Percentiles rank a stretch among this genome's conserved stretches.
Conservation (phyloP, 768 basidiomycete genomes). For the Trametes cinnabarina region DNA sequence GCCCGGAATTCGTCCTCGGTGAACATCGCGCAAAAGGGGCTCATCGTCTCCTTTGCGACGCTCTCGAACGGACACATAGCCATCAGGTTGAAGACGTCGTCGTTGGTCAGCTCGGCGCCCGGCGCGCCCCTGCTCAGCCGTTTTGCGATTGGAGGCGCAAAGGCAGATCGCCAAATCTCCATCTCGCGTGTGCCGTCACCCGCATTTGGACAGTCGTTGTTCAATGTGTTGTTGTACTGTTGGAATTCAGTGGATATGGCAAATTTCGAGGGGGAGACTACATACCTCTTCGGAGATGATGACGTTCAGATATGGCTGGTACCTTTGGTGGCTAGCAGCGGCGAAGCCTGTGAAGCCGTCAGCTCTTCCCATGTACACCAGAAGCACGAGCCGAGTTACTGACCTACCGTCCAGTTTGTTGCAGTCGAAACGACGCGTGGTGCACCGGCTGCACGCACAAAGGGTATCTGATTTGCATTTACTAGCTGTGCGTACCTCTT, state of each 20-base stretch:
- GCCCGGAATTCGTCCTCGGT: constrained; percentile 55
- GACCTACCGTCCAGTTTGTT: constrained; percentile 67
- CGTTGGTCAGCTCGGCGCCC: constrained; percentile 54
- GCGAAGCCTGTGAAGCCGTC: constrained; percentile 65
- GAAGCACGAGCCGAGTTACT: too few relatives aligned
- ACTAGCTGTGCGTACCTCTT: constrained; percentile 54
- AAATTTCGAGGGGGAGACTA: neutral
- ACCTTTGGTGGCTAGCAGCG: constrained; percentile 44
- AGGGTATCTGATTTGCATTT: constrained; percentile 45
- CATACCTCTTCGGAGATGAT: constrained; percentile 56
- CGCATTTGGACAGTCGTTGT: constrained; percentile 52
- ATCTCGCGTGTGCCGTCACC: constrained; percentile 48
- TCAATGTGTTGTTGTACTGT: constrained; percentile 60
- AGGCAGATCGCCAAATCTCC: constrained; percentile 54
- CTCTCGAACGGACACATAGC: constrained; percentile 81
- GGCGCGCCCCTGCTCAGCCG: constrained; percentile 62
- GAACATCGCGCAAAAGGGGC: constrained; percentile 78
- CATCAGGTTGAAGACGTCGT: constrained; percentile 60
- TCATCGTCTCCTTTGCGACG: constrained; percentile 46
- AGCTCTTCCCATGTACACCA: too few relatives aligned
- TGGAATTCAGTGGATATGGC: neutral
- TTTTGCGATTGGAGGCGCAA: constrained; percentile 51
- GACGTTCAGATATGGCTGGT: constrained; percentile 51
- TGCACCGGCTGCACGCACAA: constrained; percentile 49
- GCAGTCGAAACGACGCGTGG: constrained; percentile 66